A percentile compares a stretch with the other conserved stretches of the same genome.
Evolutionary conservation across 2,329 filamentous ascomycete species (phyloP).

Genomic region (Apiospora kogelbergensis): DNA sequence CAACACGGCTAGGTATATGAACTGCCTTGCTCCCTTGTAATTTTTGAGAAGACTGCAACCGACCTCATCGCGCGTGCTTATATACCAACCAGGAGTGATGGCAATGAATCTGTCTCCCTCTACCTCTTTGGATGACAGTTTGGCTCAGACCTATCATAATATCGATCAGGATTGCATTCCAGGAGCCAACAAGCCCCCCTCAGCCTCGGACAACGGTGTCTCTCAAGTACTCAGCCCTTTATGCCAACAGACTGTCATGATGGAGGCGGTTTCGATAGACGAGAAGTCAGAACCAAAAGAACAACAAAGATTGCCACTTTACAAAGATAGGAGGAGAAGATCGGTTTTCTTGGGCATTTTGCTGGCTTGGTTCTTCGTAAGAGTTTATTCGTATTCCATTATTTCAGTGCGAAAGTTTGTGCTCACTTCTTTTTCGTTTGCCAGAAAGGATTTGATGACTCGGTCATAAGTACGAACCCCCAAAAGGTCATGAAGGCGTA

Average conservation of each 20-base stretch:
- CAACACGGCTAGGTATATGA: neutral
- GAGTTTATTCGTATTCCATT: neutral
- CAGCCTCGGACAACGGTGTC: neutral
- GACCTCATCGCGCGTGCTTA: too few species aligned
- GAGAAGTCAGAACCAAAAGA: neutral
- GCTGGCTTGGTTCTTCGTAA: conserved; percentile 14
- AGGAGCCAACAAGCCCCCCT: neutral
- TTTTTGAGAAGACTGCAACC: neutral
- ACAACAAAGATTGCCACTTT: neutral
- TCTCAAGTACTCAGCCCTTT: neutral
- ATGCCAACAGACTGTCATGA: neutral
- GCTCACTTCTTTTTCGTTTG: neutral
- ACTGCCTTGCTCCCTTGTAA: neutral
- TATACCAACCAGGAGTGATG: neutral
- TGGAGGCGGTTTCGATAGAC: neutral
- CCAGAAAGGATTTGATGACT: conserved; percentile 15
- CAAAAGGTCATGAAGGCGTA: neutral
- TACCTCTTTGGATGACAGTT: neutral
- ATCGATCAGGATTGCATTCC: neutral
- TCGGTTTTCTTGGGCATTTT: conserved; percentile 11
- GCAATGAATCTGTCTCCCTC: neutral
- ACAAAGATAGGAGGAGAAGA: conserved; percentile 10
- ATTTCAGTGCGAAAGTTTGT: neutral
- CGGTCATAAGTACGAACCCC: conserved; percentile 10
- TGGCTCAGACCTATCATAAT: neutral